Evolutionary conservation across 192 early-diverging fungal species (phyloP), one percentile per base, ranked within the genome.

Genomic region (Backusella tarrabulga): DNA sequence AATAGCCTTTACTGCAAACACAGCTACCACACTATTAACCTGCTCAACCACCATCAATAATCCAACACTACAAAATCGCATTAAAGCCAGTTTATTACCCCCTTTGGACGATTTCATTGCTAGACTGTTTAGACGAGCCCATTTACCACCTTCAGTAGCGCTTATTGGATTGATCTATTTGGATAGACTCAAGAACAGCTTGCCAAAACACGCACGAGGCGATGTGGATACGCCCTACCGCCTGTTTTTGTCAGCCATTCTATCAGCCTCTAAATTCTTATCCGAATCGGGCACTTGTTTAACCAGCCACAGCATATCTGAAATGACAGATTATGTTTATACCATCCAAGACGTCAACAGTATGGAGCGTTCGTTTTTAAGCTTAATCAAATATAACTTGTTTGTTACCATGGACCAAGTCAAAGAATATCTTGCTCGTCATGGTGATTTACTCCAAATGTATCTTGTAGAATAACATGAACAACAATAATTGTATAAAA

Each of bases 221-320:
- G 87, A 89, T 72, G 80, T 84, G 12, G 92, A 91, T 75, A 92
- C 92, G 7, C 92, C 92, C n/a, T 91, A 91, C 70, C 83, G 88
- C 56, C 86, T 93, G 14, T 92, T 93, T 74, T 74, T 93, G 73
- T 88, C 89, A 0, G 85, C 92, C 14, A 81, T 93, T 52, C 76
- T 93, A 54, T 83, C 91, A 11, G 90, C 91, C 3, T 87, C 87
- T 70, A 93, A 93, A 81, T 91, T 87, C 82, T 68, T 84, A 60
- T 76, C 67, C 21, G 87, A 90, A 41, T 56, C 76, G 74, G 38
- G 79, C 63, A 41, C 78, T 80, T 60, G 81, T 14, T 46, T 80
- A 11, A 80, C 79, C 17, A 75, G 44, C n/a, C 54, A 78, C 38
- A 34, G 72, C 21, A 76, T 84, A 11, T 73, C 80, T 6, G 73